phyloP scores from a whole-genome alignment of 2,329 filamentous ascomycete genomes.

The Aureobasidium sp. region DNA sequence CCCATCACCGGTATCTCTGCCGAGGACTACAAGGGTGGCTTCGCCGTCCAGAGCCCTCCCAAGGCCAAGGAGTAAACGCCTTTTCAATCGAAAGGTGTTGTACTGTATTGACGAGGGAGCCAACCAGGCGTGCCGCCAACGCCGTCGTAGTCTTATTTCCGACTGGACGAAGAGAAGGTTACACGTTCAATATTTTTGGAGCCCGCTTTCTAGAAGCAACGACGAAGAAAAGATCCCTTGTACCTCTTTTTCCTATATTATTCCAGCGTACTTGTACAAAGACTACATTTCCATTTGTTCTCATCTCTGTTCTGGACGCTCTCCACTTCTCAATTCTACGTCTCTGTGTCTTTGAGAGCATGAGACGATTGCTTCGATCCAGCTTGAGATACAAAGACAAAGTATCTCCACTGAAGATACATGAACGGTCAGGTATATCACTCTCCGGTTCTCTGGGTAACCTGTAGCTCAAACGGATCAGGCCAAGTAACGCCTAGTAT shows the following conservation, averaged over 20 bases:
- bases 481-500: background rate
- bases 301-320: background rate
- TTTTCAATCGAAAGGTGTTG: slow-evolving; percentile 1
- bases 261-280: slow-evolving; percentile 13
- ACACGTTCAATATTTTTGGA: slow-evolving; percentile 7
- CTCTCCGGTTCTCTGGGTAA: background rate
- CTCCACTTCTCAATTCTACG: too few relatives aligned
- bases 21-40: slow-evolving; percentile 65
- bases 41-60: slow-evolving; percentile 56
- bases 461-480: background rate
- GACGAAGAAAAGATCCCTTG: slow-evolving; percentile 12
- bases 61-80: background rate
- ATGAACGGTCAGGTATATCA: background rate
- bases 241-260: slow-evolving; percentile 8
- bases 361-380: background rate
- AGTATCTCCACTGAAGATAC: background rate
- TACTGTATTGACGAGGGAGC: background rate
- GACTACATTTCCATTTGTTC: background rate
- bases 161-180: slow-evolving; percentile 10
- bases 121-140: background rate
- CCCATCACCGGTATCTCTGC: slow-evolving; percentile 78
- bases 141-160: background rate
- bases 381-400: background rate
- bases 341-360: background rate
- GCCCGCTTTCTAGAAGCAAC: slow-evolving; percentile 7